Percentiles rank a stretch among this genome's conserved stretches.
These are phyloP conservation scores for Cercospora sojina DNA, from an alignment of 2,329 filamentous ascomycete genomes.

Conservation along the genomic window DNA sequence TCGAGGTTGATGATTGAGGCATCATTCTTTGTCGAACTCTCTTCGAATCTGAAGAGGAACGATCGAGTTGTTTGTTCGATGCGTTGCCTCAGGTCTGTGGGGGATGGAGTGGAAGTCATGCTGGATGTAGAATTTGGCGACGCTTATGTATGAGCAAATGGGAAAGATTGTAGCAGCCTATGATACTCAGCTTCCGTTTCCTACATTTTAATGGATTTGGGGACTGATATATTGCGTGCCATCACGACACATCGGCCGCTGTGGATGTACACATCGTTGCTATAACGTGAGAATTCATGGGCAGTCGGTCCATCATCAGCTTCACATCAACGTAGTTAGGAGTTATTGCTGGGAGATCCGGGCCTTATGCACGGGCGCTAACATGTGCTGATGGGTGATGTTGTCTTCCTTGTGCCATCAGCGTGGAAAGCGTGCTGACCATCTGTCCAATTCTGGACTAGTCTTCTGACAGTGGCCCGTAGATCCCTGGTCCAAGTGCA, in stretches of 20 bases:
- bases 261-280: background rate
- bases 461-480: background rate
- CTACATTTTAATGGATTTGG: background rate
- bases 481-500: background rate
- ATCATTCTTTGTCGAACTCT: background rate
- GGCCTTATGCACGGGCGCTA: background rate
- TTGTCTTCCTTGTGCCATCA: background rate
- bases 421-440: background rate
- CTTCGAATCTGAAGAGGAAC: background rate
- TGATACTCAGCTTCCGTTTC: background rate
- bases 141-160: background rate
- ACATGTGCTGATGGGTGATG: background rate
- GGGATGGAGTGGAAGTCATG: background rate
- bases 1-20: background rate
- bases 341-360: no score
- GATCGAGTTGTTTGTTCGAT: background rate
- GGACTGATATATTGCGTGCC: background rate
- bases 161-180: background rate
- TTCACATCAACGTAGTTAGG: no score
- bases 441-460: background rate
- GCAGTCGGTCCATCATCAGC: background rate
- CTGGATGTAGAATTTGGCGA: background rate
- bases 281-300: background rate
- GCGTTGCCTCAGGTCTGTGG: background rate
- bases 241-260: background rate